Base-by-base conservation (phyloP, 371 early-diverging fungal genomes). In the Mortierella sp. region DNA sequence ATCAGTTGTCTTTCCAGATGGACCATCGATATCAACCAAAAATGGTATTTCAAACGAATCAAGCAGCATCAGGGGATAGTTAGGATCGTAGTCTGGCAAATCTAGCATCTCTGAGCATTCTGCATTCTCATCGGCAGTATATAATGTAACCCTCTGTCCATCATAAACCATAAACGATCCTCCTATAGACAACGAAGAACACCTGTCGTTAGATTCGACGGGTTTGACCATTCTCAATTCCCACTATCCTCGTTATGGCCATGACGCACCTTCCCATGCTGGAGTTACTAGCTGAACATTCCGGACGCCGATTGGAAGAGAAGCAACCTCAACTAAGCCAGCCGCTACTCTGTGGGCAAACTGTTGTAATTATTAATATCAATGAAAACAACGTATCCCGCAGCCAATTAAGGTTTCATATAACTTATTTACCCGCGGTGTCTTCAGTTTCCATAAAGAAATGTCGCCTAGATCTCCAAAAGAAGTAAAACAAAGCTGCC, bases 361-460 rank as follows among this genome's bases (percentile, higher is more conserved):
- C 80, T 79, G 32, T 32, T 23, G 19, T n/a, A 26, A 22, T 9
- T 23, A 37, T 61, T 61, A 58, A 37, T 6, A 19, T 3, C 19
- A 45, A 19, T 45, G n/a, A n/a, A 43, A 17, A 15, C 19, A 19
- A n/a, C 4, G 7, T 19, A 45, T n/a, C n/a, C n/a, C 8, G 10
- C 8, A 15, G 8, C 28, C 23, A 28, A 5, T 2, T 10, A 26
- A 26, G 28, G 17, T 26, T 26, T 8, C n/a, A 28, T 28, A 10
- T 3, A 17, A 49, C 28, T 23, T 6, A 23, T 58, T 37, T 80
- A 84, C 83, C 43, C 76, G 40, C 37, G 85, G 85, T 12, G 65
- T 80, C 35, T 70, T 86, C 53, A 89, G 85, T 56, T 87, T 85
- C 91, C 91, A 91, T 4, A 90, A 76, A 54, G 88, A 86, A 0